Percentiles rank a stretch among this genome's conserved stretches.
These are phyloP conservation scores for Sporothrix brunneoviolacea DNA, from an alignment of 2,329 filamentous ascomycete species.

Conservation along the genomic window DNA sequence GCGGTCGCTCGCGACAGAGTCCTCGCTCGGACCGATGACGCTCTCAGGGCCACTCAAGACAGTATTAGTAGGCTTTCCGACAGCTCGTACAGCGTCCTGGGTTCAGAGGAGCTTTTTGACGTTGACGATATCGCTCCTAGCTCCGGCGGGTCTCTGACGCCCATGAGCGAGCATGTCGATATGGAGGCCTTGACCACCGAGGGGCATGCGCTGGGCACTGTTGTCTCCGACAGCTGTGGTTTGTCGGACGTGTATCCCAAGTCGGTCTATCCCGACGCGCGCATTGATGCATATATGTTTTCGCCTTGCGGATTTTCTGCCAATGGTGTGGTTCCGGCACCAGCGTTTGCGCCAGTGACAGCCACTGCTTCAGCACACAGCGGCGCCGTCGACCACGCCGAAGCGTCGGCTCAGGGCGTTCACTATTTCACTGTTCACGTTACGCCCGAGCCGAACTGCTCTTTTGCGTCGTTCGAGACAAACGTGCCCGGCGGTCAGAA, in stretches of 20 bases:
- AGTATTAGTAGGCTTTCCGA: conserved; percentile 55
- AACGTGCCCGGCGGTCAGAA: conserved; percentile 88
- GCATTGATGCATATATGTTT: conserved; percentile 94
- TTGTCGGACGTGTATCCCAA: conserved; percentile 83
- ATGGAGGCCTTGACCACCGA: conserved; percentile 75
- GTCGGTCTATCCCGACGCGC: conserved; percentile 81
- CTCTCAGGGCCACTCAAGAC: conserved; percentile 52
- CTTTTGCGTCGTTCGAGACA: conserved; percentile 96
- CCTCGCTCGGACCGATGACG: conserved; percentile 59
- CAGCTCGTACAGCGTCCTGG: conserved; percentile 35
- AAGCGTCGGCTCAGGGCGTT: conserved; percentile 39
- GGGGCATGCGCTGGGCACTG: conserved; percentile 85
- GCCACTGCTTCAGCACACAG: conserved; percentile 36
- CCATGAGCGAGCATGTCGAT: conserved; percentile 51
- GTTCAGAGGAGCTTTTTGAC: conserved; percentile 59
- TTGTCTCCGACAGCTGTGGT: conserved; percentile 85
- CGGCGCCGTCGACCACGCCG: conserved; percentile 32
- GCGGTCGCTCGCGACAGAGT: conserved; percentile 79
- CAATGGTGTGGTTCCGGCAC: conserved; percentile 92
- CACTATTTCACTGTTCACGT: conserved; percentile 99
- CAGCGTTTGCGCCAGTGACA: conserved; percentile 48
- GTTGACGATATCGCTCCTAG: conserved; percentile 66
- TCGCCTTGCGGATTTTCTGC: conserved; percentile 95
- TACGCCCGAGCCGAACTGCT: conserved; percentile 93
- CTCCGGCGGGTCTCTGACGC: conserved; percentile 47